Base-by-base conservation (phyloP, 2,329 filamentous ascomycete species). In the Fusarium irregulare region DNA sequence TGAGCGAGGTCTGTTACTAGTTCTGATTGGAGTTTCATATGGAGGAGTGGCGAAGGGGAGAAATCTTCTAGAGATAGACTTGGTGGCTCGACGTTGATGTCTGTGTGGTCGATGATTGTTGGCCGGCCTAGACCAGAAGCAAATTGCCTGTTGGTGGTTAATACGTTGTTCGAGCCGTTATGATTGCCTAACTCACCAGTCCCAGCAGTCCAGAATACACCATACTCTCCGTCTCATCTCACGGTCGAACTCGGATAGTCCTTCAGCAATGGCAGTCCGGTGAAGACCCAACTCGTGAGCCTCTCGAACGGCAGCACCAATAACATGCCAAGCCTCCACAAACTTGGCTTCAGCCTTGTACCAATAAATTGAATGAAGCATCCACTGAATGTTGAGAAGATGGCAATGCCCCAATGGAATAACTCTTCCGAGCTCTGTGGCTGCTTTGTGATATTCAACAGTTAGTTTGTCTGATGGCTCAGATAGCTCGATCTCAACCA, bases 21-120 rank as follows among this genome's bases (percentile, higher is more conserved):
- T 25, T 79, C 73, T n/a, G 77, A 78, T 48, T 80, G 79, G 13
- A 81, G 68, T 55, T 79, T 80, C 76, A 80, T 78, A 51, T 78
- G 75, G 4, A 79, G 64, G 7, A 80, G 60, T 6, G 79, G 79
- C 2, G 79, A 79, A 1, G 78, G 75, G 7, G 70, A 57, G 50
- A 77, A 75, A 34, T 74, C 73, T 40, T 80, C 79, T 1, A 81
- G 71, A 3, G 73, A 75, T 2, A 80, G 73, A 27, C 72, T 76
- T 0, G 80, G 80, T n/a, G 77, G 74, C 13, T 75, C 71, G 5
- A 78, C 75, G 16, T 79, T 70, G 25, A 74, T 78, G 18, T 78
- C 78, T 18, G 69, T 64, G 34, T 78, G 78, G 28, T 80, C 77
- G 14, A 81, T 75, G 13, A 81, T 74, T 34, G 76, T 74, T 4